phyloP scores from a whole-genome alignment of 2,329 filamentous ascomycete genomes.

The Ophiocordyceps sinensis region DNA sequence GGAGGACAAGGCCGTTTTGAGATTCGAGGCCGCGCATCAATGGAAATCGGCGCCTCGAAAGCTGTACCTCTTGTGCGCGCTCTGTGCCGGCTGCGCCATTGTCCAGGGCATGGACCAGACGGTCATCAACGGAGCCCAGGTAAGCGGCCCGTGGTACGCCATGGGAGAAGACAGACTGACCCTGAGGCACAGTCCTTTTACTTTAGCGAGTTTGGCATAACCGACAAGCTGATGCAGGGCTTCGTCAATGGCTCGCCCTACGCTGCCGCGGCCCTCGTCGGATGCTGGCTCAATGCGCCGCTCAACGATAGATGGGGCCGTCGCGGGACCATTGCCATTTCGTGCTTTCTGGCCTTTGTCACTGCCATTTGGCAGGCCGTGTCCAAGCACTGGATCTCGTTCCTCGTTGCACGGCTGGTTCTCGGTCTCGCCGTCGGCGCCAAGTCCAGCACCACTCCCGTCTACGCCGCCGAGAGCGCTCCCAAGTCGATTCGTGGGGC shows the following conservation, averaged over 20 bases:
- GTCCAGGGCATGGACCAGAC: slow-evolving; percentile 56
- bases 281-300: slow-evolving; percentile 19
- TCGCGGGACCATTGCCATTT: slow-evolving; percentile 6
- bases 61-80: slow-evolving; percentile 20
- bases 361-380: slow-evolving; percentile 10
- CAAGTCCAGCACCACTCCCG: slow-evolving; percentile 49
- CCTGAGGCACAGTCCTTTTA: slow-evolving; percentile 21
- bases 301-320: slow-evolving; percentile 6
- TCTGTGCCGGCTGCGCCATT: slow-evolving; percentile 30
- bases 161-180: neutral
- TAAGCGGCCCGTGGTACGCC: neutral
- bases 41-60: slow-evolving; percentile 17
- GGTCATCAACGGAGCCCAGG: slow-evolving; percentile 49
- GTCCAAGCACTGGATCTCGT: slow-evolving; percentile 17
- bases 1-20: slow-evolving; percentile 13
- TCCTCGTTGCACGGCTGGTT: slow-evolving; percentile 49
- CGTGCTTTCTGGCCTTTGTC: slow-evolving; percentile 5
- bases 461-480: slow-evolving; percentile 59
- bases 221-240: slow-evolving; percentile 32
- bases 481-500: slow-evolving; percentile 54
- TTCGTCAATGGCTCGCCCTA: slow-evolving; percentile 8
- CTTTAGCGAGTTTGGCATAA: slow-evolving; percentile 15
- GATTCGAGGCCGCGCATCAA: slow-evolving; percentile 13
- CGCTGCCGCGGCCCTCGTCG: slow-evolving; percentile 4
- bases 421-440: slow-evolving; percentile 55